Evolutionary conservation across 345 rosid genomes (phyloP).

Genomic region (Salix exigua): DNA sequence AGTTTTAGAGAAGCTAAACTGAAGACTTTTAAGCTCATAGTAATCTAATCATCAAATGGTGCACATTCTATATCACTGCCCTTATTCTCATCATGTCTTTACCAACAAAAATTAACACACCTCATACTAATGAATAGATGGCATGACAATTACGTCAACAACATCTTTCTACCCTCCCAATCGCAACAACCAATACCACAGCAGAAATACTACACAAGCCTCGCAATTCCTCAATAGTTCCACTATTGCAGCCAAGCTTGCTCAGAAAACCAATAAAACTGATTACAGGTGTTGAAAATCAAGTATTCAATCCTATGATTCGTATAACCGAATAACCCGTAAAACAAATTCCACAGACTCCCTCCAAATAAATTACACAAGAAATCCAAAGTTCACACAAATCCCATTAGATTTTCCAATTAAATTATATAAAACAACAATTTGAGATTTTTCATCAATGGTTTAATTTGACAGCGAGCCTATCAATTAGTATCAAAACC

Average conservation of each 20-base stretch:
- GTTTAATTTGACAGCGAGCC: background rate
- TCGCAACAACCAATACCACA: background rate
- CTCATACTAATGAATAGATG: background rate
- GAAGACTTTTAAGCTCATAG: background rate
- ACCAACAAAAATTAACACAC: background rate
- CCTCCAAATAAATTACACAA: background rate
- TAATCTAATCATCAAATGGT: background rate
- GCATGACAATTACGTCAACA: background rate
- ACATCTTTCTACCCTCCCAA: background rate
- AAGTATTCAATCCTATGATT: background rate
- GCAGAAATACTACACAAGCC: background rate
- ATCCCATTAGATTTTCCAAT: background rate
- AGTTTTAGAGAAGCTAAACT: background rate
- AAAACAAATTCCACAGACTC: background rate
- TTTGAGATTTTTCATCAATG: background rate
- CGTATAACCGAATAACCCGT: background rate
- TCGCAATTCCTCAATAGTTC: background rate
- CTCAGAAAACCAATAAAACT: background rate
- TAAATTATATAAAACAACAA: background rate
- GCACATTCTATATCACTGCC: background rate
- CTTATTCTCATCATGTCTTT: background rate
- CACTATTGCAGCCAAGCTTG: background rate
- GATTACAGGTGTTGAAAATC: background rate
- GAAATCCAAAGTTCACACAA: background rate
- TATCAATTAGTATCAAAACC: background rate